These are phyloP conservation scores for Dactylellina drechsleri DNA, from an alignment of 2,329 filamentous ascomycete genomes.

Conservation along the genomic window DNA sequence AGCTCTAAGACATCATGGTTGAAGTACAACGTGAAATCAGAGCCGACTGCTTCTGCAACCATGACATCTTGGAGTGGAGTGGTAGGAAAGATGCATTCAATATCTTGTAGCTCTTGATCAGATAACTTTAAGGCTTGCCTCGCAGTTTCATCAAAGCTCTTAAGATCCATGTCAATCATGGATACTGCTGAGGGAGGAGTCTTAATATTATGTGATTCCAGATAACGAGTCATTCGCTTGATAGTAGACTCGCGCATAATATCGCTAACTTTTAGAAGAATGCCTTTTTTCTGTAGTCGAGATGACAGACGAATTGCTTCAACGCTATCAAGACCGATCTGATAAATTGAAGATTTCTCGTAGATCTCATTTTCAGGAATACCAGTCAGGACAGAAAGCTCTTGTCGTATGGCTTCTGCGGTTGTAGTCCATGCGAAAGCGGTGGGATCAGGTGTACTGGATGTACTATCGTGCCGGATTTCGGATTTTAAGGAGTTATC, in stretches of 20 bases:
- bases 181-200: neutral
- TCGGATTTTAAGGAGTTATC: conserved; percentile 3
- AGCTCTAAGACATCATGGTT: conserved; percentile 82
- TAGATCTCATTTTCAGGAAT: conserved; percentile 67
- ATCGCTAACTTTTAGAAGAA: conserved; percentile 75
- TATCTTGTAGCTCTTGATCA: conserved; percentile 55
- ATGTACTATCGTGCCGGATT: neutral
- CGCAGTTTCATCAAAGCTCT: conserved; percentile 53
- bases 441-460: conserved; percentile 1
- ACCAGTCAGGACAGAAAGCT: conserved; percentile 72
- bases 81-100: conserved; percentile 74
- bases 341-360: conserved; percentile 74
- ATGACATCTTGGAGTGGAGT: conserved; percentile 89
- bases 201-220: conserved; percentile 32
- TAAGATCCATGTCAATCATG: conserved; percentile 3
- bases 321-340: conserved; percentile 90
- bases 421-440: conserved; percentile 70
- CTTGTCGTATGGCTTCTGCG: conserved; percentile 68
- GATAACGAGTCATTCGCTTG: conserved; percentile 66
- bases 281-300: conserved; percentile 70
- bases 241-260: conserved; percentile 80
- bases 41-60: conserved; percentile 81
- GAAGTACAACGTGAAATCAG: conserved; percentile 80
- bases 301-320: conserved; percentile 87
- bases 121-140: conserved; percentile 31